Conservation (phyloP, 2,329 filamentous ascomycete species). For the Onygenales sp. region DNA sequence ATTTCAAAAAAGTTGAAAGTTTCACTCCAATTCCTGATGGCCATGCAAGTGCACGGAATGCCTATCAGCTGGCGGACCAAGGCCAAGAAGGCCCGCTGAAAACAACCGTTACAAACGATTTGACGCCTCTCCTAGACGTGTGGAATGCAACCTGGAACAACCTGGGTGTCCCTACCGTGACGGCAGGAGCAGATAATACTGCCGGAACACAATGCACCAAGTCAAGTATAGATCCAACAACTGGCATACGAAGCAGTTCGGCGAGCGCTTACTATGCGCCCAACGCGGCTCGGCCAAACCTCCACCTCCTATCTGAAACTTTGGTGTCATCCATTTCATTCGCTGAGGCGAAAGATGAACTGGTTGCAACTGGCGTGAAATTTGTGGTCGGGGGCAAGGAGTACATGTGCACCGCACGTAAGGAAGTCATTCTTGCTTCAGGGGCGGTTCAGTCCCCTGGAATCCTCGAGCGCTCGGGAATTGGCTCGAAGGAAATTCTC, state of each 20-base stretch:
- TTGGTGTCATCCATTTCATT: slow-evolving; percentile 2
- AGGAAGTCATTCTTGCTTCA: slow-evolving; percentile 41
- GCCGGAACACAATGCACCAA: not conserved
- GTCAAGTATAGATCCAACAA: not conserved
- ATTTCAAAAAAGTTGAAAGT: slow-evolving; percentile 23
- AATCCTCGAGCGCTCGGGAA: slow-evolving; percentile 39
- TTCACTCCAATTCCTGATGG: not conserved
- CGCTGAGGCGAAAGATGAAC: not conserved
- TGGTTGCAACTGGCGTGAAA: slow-evolving; percentile 33
- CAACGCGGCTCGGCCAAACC: not conserved
- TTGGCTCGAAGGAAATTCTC: slow-evolving; percentile 30
- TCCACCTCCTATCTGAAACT: not conserved
- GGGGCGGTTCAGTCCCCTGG: slow-evolving; percentile 36
- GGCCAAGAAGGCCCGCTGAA: not conserved
- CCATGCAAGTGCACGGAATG: not conserved
- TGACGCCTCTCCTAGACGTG: not conserved
- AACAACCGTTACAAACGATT: not conserved
- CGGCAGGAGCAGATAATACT: not conserved
- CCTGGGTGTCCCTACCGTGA: not conserved
- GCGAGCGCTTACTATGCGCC: not conserved
- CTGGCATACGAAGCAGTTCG: not conserved
- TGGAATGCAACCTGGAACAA: not conserved
- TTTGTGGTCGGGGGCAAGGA: slow-evolving; percentile 20
- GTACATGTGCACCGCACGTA: slow-evolving; percentile 9
- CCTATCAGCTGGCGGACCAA: not conserved